Conservation (phyloP, 805 yeast genomes). For the Candida qinlingensis region DNA sequence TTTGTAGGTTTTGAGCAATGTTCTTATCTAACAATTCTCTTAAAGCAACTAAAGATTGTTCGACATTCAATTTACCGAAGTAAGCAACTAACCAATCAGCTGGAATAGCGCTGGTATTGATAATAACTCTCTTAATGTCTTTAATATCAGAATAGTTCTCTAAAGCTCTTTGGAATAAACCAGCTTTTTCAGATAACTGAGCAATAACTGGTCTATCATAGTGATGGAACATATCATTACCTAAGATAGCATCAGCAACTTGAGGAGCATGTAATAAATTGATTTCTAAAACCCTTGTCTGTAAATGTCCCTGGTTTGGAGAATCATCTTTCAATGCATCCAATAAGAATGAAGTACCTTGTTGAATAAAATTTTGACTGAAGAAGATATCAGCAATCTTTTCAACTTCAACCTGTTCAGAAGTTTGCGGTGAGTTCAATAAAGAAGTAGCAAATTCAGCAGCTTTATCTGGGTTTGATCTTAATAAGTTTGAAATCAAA, state of each 20-base stretch:
- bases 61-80: slow-evolving; percentile 92
- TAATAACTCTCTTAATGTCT: slow-evolving; percentile 92
- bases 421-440: slow-evolving; percentile 56
- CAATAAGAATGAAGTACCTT: slow-evolving; percentile 93
- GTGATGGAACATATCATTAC: slow-evolving; percentile 92
- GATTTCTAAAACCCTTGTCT: slow-evolving; percentile 89
- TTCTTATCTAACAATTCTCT: slow-evolving; percentile 79
- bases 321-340: slow-evolving; percentile 93
- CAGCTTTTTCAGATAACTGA: slow-evolving; percentile 91
- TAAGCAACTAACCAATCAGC: slow-evolving; percentile 90
- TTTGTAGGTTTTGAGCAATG: slow-evolving; percentile 83
- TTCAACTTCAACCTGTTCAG: slow-evolving; percentile 67
- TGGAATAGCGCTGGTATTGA: slow-evolving; percentile 79
- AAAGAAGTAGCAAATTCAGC: slow-evolving; percentile 93
- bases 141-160: slow-evolving; percentile 93
- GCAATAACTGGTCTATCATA: slow-evolving; percentile 94
- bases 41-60: slow-evolving; percentile 83
- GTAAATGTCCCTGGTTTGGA: slow-evolving; percentile 93
- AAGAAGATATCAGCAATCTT: slow-evolving; percentile 89
- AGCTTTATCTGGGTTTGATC: slow-evolving; percentile 96
- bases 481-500: slow-evolving; percentile 81
- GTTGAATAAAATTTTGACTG: slow-evolving; percentile 91
- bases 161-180: slow-evolving; percentile 89
- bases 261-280: slow-evolving; percentile 96
- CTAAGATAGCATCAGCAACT: slow-evolving; percentile 97